Conservation (phyloP, 2,329 filamentous ascomycete genomes). For the Cladosporium sphaerospermum region DNA sequence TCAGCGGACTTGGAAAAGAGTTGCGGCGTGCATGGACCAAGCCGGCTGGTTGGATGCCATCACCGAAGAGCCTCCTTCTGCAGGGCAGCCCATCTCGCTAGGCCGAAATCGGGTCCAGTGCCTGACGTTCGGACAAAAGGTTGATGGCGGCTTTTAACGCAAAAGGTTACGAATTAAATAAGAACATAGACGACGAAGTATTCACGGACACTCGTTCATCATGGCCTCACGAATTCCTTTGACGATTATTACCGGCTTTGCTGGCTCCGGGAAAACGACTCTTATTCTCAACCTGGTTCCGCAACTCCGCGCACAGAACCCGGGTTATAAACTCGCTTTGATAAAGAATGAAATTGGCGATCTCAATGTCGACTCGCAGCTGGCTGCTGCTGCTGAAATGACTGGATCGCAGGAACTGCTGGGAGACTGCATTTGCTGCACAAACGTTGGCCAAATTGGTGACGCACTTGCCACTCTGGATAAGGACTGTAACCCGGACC, state of each 20-base stretch:
- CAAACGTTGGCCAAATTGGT: slow-evolving; percentile 85
- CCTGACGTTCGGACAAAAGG: slow-evolving; percentile 1
- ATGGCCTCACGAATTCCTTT: slow-evolving; percentile 57
- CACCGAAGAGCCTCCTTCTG: neutral
- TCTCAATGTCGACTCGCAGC: slow-evolving; percentile 84
- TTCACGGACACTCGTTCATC: neutral
- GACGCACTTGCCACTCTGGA: slow-evolving; percentile 72
- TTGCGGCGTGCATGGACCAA: neutral
- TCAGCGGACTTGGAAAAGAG: neutral
- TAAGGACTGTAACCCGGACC: slow-evolving; percentile 57
- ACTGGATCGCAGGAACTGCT: slow-evolving; percentile 87
- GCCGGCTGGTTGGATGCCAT: neutral
- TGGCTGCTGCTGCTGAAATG: slow-evolving; percentile 75
- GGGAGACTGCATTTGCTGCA: slow-evolving; percentile 98
- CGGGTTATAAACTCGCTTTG: slow-evolving; percentile 83
- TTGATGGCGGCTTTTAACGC: slow-evolving; percentile 3
- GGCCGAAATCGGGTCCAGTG: slow-evolving; percentile 2
- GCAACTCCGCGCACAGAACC: slow-evolving; percentile 79
- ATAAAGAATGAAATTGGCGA: slow-evolving; percentile 99
- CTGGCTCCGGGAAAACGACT: slow-evolving; percentile 94
- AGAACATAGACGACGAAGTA: neutral
- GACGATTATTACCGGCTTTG: slow-evolving; percentile 92
- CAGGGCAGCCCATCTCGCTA: neutral
- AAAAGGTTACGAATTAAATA: neutral
- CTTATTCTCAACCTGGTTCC: slow-evolving; percentile 90